Percentiles rank a stretch among this genome's conserved stretches.
phyloP scores from a whole-genome alignment of 169 alveolate genomes.

The Eimeria tenella region DNA sequence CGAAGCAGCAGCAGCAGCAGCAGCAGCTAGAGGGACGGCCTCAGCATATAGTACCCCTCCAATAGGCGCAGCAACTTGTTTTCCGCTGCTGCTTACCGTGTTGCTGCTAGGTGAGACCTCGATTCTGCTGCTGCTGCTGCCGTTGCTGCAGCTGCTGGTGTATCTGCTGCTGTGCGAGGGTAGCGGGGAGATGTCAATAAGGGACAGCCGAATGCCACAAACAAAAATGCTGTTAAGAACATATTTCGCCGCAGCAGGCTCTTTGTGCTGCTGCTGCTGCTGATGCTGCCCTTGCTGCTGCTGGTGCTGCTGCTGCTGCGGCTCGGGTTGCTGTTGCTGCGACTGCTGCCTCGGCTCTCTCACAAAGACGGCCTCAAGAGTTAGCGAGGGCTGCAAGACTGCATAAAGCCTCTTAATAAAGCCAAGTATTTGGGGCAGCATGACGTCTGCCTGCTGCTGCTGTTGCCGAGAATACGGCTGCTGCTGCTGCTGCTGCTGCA shows the following conservation, averaged over 20 bases:
- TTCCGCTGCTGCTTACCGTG: background rate
- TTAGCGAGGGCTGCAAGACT: conserved; percentile 31
- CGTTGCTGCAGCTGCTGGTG: conserved; percentile 13
- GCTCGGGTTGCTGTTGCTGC: background rate
- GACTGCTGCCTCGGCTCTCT: background rate
- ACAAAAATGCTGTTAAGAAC: background rate
- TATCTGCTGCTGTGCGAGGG: conserved; percentile 1
- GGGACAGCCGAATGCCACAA: conserved; percentile 15
- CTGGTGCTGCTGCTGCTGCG: conserved; percentile 6
- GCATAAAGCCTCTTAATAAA: conserved; percentile 35
- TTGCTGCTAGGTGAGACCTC: background rate
- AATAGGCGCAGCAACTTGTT: background rate
- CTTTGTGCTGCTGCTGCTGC: background rate
- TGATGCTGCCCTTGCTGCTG: conserved; percentile 1
- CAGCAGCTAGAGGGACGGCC: conserved; percentile 29
- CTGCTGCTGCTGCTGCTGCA: conserved; percentile 32
- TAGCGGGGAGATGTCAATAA: background rate
- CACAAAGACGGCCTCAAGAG: conserved; percentile 34
- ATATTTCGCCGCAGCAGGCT: background rate
- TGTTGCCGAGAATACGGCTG: background rate
- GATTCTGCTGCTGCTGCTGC: background rate
- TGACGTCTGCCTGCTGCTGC: background rate
- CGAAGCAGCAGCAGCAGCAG: background rate
- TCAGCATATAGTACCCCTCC: conserved; percentile 14
- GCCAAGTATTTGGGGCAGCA: conserved; percentile 13